A percentile compares a stretch with the other conserved stretches of the same genome.
Evolutionary conservation across 331 rosid species (phyloP).

Genomic region (Phaseolus coccineus): DNA sequence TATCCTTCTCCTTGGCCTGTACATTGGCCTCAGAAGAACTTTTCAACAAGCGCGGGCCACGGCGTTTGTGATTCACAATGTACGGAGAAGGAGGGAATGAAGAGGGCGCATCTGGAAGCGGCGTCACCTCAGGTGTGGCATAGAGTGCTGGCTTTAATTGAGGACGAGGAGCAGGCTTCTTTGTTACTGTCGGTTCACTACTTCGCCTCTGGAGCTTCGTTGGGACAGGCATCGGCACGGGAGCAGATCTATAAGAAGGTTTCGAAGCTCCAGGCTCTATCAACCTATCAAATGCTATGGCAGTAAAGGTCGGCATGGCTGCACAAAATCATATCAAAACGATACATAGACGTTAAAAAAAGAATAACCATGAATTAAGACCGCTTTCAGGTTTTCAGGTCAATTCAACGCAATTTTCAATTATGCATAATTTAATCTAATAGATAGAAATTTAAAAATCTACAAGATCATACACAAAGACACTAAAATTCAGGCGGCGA

Average conservation of each 20-base stretch:
- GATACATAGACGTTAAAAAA: slow-evolving; percentile 36
- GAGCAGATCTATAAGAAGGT: slow-evolving; percentile 67
- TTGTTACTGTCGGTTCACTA: slow-evolving; percentile 47
- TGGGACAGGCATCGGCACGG: slow-evolving; percentile 60
- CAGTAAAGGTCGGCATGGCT: slow-evolving; percentile 88
- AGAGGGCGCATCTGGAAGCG: slow-evolving; percentile 74
- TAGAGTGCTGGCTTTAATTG: slow-evolving; percentile 84
- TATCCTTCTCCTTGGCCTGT: slow-evolving; percentile 43
- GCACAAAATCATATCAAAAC: slow-evolving; percentile 52
- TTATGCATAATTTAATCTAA: slow-evolving; percentile 1
- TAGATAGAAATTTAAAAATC: background rate
- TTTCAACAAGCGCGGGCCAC: slow-evolving; percentile 88
- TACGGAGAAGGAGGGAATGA: slow-evolving; percentile 91
- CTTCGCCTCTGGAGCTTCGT: slow-evolving; percentile 64
- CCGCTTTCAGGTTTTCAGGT: background rate
- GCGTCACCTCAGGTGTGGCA: slow-evolving; percentile 86
- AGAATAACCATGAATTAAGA: slow-evolving; percentile 3
- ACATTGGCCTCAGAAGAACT: slow-evolving; percentile 79
- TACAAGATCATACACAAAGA: background rate
- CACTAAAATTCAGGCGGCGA: background rate
- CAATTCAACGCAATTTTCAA: background rate
- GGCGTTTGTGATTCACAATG: slow-evolving; percentile 91
- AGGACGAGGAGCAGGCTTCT: slow-evolving; percentile 64
- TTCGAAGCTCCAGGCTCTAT: slow-evolving; percentile 80
- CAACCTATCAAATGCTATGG: slow-evolving; percentile 88